Base-by-base conservation (phyloP, 2,329 filamentous ascomycete genomes). In the Arthroderma uncinatum region DNA sequence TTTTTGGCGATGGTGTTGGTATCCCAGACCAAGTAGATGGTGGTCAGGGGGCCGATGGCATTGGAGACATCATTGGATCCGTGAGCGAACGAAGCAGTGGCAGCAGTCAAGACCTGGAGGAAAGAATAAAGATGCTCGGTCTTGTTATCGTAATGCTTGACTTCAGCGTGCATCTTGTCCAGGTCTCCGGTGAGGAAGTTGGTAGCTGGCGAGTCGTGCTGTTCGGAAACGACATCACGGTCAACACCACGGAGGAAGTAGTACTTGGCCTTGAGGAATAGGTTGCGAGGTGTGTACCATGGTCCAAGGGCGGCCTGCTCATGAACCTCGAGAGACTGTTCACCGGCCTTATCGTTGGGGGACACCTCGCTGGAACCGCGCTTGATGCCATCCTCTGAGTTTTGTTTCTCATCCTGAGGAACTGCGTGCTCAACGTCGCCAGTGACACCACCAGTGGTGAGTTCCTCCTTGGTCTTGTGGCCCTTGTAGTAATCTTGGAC, bases 101-200 rank as follows among this genome's bases (percentile, higher is more conserved):
- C 71, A 39, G 73, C 71, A 4, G 67, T 68, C 54, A 68, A 64
- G 9, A 75, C 70, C 62, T 75, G 73, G 48, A 67, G 70, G 62
- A 72, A 78, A 0, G 75, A 76, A 70, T 71, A 77, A 53, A 76
- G 66, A 64, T 78, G 74, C 63, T 78, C 76, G 12, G 76, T 73
- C 3, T 71, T 68, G 58, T 73, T 73, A 61, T 77, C 75, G 60
- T 77, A 78, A 4, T 66, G 66, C 36, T 70, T 67, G 7, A 75
- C 75, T n/a, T 68, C 67, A 34, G 72, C 65, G 62, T 76, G 73
- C 53, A 70, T 72, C 54, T 64, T 68, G 53, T 63, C 69, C n/a
- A 73, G 70, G 42, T 64, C 64, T 4, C 67, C 67, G 3, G 70
- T 71, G 58, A 73, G 68, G 60, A 74, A 72, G 44, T 16, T 16